phyloP scores from a whole-genome alignment of 208 protist species.

The Trichomonas vaginalis region DNA sequence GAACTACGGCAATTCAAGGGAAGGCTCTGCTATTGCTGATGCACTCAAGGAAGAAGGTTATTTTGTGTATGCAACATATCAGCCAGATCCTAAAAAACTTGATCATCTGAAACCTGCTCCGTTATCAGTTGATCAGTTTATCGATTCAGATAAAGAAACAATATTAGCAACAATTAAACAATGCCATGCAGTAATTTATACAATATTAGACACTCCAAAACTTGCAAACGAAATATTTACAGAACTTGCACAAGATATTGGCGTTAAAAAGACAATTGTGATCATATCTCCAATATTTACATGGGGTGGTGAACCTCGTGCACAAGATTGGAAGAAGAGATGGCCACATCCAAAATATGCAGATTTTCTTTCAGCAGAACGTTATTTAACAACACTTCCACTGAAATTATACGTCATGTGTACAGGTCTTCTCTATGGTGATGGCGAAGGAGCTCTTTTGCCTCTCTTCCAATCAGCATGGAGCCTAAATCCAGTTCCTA shows the following conservation, averaged over 20 bases:
- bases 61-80: background rate
- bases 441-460: background rate
- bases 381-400: background rate
- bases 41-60: conserved; percentile 1
- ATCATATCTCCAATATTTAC: background rate
- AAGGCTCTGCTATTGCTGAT: conserved; percentile 6
- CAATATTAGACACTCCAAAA: conserved; percentile 5
- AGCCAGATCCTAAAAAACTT: conserved; percentile 2
- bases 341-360: background rate
- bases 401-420: background rate
- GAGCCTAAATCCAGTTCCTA: background rate
- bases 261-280: background rate
- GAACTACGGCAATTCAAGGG: background rate
- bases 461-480: background rate
- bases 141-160: background rate
- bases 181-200: background rate
- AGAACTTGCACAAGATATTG: background rate
- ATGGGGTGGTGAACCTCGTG: background rate
- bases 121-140: conserved; percentile 9
- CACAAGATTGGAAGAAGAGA: background rate
- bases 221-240: background rate
- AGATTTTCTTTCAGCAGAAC: background rate
- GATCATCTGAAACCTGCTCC: conserved; percentile 5
- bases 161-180: background rate
- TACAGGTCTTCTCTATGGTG: background rate